Evolutionary conservation across 2,329 filamentous ascomycete genomes (phyloP), one percentile per base, ranked within the genome.

Genomic region (Rutstroemia sp.): DNA sequence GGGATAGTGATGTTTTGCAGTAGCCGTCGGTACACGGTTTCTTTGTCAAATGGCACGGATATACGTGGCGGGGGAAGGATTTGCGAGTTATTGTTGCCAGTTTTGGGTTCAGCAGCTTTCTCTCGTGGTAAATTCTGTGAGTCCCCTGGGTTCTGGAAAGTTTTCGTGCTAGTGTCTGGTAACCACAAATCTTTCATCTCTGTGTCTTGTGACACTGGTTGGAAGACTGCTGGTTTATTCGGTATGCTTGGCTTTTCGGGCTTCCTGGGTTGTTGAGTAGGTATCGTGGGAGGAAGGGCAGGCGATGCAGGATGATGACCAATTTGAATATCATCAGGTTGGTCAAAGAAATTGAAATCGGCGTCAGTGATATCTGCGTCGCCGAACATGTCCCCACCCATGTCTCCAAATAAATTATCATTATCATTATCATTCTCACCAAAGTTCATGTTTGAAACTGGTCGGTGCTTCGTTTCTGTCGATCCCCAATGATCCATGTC

Each of bases 271-370:
- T 55, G 46, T 23, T 51, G 53, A 34, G 25, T 23, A 34, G 53
- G n/a, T 21, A 30, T 19, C 16, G 37, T 16, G 18, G 9, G 23
- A 55, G 39, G 19, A 16, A 38, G 30, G 18, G 41, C 18, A 6
- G 53, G 38, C 6, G 53, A 55, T 2, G 18, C 25, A 27, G 53
- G 27, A 21, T 25, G 37, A 14, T 14, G 52, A 42, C 64, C 62
- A 49, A 63, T 54, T n/a, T 63, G 55, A 30, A 66, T 46, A 47
- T 50, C 67, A 58, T 70, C 73, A 58, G 76, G 75, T 59, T 87
- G 84, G 64, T 92, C 88, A 63, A 92, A 92, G 70, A 92, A 92
- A 67, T 81, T 89, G 68, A 92, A 92, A 66, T 94, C 89, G 5
- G 83, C 88, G 63, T 94, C 89, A 1, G 86, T 91, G n/a, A 92